phyloP scores from a whole-genome alignment of 2,329 filamentous ascomycete species.

The Ophiostoma novo-ulmi region DNA sequence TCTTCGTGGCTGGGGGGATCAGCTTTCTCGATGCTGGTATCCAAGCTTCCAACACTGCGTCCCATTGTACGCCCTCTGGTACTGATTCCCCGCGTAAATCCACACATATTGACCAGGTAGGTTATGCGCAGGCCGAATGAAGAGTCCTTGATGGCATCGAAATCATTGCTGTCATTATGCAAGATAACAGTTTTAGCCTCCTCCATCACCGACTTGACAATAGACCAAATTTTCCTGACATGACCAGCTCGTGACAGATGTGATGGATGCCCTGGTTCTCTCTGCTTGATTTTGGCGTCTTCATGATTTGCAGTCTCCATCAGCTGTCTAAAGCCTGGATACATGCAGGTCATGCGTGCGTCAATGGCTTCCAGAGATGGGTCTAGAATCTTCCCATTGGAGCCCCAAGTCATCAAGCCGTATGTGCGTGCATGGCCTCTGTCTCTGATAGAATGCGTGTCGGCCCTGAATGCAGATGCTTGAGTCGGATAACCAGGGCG shows the following conservation, averaged over 20 bases:
- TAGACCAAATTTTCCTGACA: not conserved
- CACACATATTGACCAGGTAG: not conserved
- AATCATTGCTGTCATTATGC: too few relatives aligned
- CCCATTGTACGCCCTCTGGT: too few relatives aligned
- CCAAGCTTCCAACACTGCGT: too few relatives aligned
- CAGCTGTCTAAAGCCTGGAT: not conserved
- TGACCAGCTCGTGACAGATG: not conserved
- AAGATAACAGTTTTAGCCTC: not conserved
- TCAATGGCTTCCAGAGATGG: not conserved
- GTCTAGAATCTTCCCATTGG: not conserved
- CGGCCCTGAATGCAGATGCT: too few relatives aligned
- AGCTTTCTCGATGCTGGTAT: not conserved
- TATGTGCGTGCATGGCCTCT: not conserved
- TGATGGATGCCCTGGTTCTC: too few relatives aligned
- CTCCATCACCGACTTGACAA: not conserved
- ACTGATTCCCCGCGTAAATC: too few relatives aligned
- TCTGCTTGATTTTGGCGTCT: not conserved
- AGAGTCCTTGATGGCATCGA: not conserved
- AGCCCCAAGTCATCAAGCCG: not conserved
- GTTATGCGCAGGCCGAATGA: not conserved
- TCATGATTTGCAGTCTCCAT: too few relatives aligned
- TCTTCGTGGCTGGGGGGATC: not conserved
- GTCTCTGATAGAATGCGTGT: not conserved
- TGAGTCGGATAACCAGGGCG: too few relatives aligned
- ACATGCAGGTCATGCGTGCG: not conserved